Base-by-base conservation (phyloP, 257 asterid species). In the Solanum raphanifolium region DNA sequence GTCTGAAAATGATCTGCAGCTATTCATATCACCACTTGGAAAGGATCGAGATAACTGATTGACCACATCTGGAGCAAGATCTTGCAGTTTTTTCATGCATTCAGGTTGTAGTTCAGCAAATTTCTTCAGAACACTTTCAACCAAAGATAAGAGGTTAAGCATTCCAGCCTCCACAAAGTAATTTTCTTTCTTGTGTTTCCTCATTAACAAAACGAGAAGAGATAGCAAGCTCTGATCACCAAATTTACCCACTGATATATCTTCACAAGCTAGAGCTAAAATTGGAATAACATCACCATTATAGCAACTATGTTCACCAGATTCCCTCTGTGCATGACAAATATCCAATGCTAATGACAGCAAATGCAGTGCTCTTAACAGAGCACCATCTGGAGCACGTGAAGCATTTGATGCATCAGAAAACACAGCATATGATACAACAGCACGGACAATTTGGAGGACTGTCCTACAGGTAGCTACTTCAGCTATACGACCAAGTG, bases 191-290 rank as follows among this genome's bases (percentile, higher is more conserved):
- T 96, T 95, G 83, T 94, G 96, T 92, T 90, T 92, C 92, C 90
- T 90, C 99, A 93, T 91, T 94, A 96, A 92, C 87, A 91, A 87
- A 91, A 97, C 94, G 86, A 97, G 98, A 90, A 97, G 98, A 31
- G 99, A 97, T 91, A 97, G 88, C 94, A 97, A 79, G 92, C 99
- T 95, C 87, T 97, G 98, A 87, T 92, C 94, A 87, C 96, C 98
- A 91, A 89, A 91, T 88, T 90, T 92, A 91, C 88, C 90, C 39
- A 82, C 88, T 43, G 89, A 87, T 92, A 92, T 91, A 87, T 97
- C 99, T 94, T 97, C 98, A 87, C 87, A 72, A 83, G 98, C 94
- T 91, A 92, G 94, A 73, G 95, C 95, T 91, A 96, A 91, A 89
- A 94, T 90, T 39, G 99, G 99, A 90, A 94, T 91, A 88, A 87